Evolutionary conservation across 257 asterid genomes (phyloP), one percentile per base, ranked within the genome.

Genomic region (Orobanche coerulescens): DNA sequence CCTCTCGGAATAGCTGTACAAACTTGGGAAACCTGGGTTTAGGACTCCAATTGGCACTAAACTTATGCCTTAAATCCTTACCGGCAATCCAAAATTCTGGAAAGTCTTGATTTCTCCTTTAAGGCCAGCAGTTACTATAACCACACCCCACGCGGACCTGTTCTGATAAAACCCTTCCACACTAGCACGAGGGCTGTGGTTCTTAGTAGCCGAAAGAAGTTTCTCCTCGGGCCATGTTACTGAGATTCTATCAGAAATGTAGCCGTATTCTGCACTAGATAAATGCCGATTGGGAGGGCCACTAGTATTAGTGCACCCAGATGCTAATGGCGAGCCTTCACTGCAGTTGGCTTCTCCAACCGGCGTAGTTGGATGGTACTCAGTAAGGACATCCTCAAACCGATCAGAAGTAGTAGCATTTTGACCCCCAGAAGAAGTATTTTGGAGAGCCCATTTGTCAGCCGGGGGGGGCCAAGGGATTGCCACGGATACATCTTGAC

Each of bases 141-240:
- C 97, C 86, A 87, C 78, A 33, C 96, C 96, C 99, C 95, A 83
- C 5, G 96, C 97, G 5, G 88, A 73, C 73, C 79, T 76, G 71
- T 60, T 79, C 37, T 79, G 83, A 15, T 72, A 77, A 36, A 80
- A 36, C 61, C 93, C 88, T 8, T 89, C 95, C 43, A 81, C 84
- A 46, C 95, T 83, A 4, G 75, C 84, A 54, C 81, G 82, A 62
- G 95, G 86, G 72, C 95, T 83, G 13, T 74, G 73, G 66, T 68
- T 77, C 82, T 76, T 86, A 6, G 83, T 63, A 49, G 90, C 80
- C 8, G 76, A 66, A 26, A 75, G 6, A 20, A 88, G 87, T 68
- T 80, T 88, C 78, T 92, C 98, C 87, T 92, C 98, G 0, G 98
- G 96, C 98, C 97, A 88, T 24, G 97, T 84, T 5, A 80, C 85